These are phyloP conservation scores for Cerrena zonata DNA, from an alignment of 1,284 basidiomycete genomes.

Conservation along the genomic window DNA sequence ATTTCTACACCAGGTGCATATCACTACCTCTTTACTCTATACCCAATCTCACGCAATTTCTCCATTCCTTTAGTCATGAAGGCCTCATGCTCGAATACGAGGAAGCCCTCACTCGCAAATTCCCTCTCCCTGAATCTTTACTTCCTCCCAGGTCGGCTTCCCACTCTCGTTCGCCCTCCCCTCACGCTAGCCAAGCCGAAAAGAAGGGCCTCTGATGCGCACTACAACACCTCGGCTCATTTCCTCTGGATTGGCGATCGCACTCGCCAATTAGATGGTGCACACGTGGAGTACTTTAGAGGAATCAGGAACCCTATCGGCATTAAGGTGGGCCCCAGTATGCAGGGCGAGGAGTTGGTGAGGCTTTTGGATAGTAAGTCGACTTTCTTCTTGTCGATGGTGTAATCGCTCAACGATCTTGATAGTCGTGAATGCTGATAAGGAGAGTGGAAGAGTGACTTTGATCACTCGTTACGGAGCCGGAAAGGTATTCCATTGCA, in stretches of 20 bases:
- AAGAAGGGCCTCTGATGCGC: slow-evolving; percentile 30
- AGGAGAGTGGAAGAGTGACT: slow-evolving; percentile 79
- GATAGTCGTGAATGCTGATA: slow-evolving; percentile 80
- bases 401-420: background rate
- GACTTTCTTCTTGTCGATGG: background rate
- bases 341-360: slow-evolving; percentile 79
- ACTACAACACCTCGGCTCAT: slow-evolving; percentile 86
- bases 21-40: slow-evolving; percentile 4
- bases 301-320: slow-evolving; percentile 95
- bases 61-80: slow-evolving; percentile 74
- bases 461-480: slow-evolving; percentile 93
- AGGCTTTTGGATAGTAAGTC: slow-evolving; percentile 69
- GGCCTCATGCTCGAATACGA: slow-evolving; percentile 92
- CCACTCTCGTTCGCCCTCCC: background rate
- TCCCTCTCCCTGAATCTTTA: slow-evolving; percentile 32
- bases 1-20: slow-evolving; percentile 84
- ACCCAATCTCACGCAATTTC: no score
- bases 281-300: slow-evolving; percentile 92
- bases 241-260: slow-evolving; percentile 97
- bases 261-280: slow-evolving; percentile 87
- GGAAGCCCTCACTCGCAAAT: slow-evolving; percentile 79
- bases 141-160: slow-evolving; percentile 12
- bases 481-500: slow-evolving; percentile 49
- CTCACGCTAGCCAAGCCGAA: background rate
- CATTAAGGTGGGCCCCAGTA: slow-evolving; percentile 90